Conservation (phyloP, 805 yeast genomes). For the Kluyveromyces nonfermentans region DNA sequence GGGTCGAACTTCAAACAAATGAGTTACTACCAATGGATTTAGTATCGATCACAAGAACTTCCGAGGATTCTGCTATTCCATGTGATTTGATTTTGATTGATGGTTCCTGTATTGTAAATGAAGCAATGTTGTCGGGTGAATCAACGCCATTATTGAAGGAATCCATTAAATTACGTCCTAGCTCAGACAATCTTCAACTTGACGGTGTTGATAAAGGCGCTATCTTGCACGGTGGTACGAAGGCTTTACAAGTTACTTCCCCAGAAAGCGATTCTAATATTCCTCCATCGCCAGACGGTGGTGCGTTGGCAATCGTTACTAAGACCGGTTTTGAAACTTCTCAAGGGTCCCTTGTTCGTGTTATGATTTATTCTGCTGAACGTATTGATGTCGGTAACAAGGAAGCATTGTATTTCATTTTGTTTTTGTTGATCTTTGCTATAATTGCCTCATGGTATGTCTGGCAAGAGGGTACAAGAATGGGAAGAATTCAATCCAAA, state of each 20-base stretch:
- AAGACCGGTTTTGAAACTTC: slow-evolving; percentile 98
- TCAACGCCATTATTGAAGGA: slow-evolving; percentile 95
- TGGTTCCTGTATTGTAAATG: slow-evolving; percentile 93
- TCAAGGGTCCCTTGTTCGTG: slow-evolving; percentile 94
- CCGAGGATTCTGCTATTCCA: slow-evolving; percentile 86
- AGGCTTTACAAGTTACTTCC: slow-evolving; percentile 81
- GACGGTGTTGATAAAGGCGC: slow-evolving; percentile 88
- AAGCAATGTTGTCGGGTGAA: slow-evolving; percentile 98
- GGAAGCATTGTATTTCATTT: slow-evolving; percentile 87
- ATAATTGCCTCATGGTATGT: slow-evolving; percentile 95
- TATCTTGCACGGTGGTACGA: slow-evolving; percentile 89
- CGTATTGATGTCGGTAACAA: slow-evolving; percentile 92
- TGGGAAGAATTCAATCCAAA: slow-evolving; percentile 93
- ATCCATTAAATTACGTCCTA: slow-evolving; percentile 76
- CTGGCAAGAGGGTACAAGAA: slow-evolving; percentile 93
- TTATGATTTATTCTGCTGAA: slow-evolving; percentile 95
- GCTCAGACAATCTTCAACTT: slow-evolving; percentile 52
- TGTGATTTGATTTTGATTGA: slow-evolving; percentile 82
- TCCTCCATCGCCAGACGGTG: slow-evolving; percentile 75
- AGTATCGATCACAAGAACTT: slow-evolving; percentile 79
- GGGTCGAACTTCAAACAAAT: slow-evolving; percentile 63
- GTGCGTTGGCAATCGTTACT: slow-evolving; percentile 82
- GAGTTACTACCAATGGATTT: slow-evolving; percentile 86
- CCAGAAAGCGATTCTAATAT: slow-evolving; percentile 42
- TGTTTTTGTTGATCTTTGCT: slow-evolving; percentile 84